Percentiles rank a stretch among this genome's conserved stretches.
These are phyloP conservation scores for Starmerella apis DNA, from an alignment of 805 yeast species.

Conservation along the genomic window DNA sequence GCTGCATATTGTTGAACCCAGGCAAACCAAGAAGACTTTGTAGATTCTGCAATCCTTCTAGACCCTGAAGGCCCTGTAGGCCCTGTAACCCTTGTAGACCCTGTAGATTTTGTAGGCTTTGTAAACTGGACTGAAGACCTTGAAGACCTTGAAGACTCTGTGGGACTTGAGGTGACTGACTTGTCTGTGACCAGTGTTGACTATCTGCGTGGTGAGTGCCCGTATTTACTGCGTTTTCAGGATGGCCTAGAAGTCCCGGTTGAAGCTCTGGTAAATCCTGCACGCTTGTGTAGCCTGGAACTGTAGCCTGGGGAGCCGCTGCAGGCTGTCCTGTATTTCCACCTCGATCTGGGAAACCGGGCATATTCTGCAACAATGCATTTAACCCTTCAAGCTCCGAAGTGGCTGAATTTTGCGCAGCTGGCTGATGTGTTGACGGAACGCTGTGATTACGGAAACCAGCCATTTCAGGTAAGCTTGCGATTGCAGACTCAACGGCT, in stretches of 20 bases:
- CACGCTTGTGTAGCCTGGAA: neutral
- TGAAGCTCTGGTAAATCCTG: conserved; percentile 12
- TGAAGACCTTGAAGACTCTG: conserved; percentile 4
- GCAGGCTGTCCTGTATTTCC: neutral
- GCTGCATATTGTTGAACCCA: conserved; percentile 16
- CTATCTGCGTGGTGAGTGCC: neutral
- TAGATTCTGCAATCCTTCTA: conserved; percentile 11
- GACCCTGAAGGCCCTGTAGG: conserved; percentile 15
- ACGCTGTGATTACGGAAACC: conserved; percentile 16
- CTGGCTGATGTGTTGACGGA: neutral
- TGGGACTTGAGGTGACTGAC: neutral
- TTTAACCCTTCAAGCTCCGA: neutral
- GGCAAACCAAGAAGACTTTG: conserved; percentile 15
- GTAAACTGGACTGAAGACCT: neutral
- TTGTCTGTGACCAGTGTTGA: neutral
- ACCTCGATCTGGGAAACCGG: conserved; percentile 1
- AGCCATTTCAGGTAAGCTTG: conserved; percentile 23
- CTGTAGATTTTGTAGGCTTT: conserved; percentile 3
- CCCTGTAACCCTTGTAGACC: conserved; percentile 13
- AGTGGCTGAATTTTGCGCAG: neutral
- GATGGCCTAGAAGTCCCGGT: neutral
- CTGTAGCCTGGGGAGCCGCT: neutral
- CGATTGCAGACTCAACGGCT: conserved; percentile 23
- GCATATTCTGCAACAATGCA: neutral
- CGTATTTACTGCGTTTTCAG: neutral